Base-by-base conservation (phyloP, 2,329 filamentous ascomycete genomes). In the Metarhizium guizhouense region DNA sequence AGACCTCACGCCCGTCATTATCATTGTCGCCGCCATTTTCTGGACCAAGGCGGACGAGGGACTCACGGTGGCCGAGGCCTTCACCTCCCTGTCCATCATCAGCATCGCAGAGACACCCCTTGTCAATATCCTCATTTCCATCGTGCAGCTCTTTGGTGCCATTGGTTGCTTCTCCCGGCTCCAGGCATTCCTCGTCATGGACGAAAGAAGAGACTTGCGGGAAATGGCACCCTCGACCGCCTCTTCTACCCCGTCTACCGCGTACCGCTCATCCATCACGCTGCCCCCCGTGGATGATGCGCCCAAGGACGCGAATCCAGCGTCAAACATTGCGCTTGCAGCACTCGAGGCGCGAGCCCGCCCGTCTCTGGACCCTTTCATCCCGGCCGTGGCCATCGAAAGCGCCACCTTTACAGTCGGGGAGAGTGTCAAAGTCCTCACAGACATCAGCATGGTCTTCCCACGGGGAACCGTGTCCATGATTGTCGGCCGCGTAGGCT, bases 401-500 rank as follows among this genome's bases (percentile, higher is more conserved):
- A 40, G 63, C 14, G 62, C 58, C 29, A 61, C 32, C 0, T 62
- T 68, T 36, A 29, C 58, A 0, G 29, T 59, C 0, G 55, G 59
- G 0, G 61, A 65, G 6, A 58, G 50, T 3, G 53, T 51, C 4
- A 13, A 54, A 1, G 51, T 70, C 1, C 57, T 72, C 1, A 57
- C 58, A 0, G 53, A 64, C 1, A 61, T 72, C 10, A 60, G 59
- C n/a, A 18, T 70, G 6, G 25, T 14, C 0, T 36, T 72, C 1
- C 29, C 43, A 0, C 34, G 52, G 0, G 57, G 63, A 4, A 64
- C 59, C 0, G 52, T 73, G 0, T 74, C 66, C 13, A 68, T 75
- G 57, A 47, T 76, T 2, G 62, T 75, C 1, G 74, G 75, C 0
- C 69, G 67, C 0, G 72, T 76, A 0, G 75, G 74, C 1, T 71